Percentiles rank a stretch among this genome's conserved stretches.
Conservation (phyloP, 1,284 basidiomycete genomes). For the Peniophora sp. region DNA sequence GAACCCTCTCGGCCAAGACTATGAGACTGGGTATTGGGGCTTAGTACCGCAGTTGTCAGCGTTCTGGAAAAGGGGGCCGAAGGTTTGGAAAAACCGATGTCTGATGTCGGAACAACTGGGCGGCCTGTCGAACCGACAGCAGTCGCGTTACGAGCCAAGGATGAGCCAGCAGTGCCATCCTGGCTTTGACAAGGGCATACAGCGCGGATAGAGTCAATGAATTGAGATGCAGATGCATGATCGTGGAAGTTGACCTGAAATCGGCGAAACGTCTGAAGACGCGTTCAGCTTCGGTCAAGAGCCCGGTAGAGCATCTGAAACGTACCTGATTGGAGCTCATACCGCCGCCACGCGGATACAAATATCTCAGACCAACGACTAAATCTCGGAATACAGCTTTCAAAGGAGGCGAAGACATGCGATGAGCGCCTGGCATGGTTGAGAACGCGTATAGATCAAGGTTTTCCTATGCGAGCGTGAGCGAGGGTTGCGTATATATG, state of each 20-base stretch:
- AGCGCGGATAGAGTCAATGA: constrained; percentile 52
- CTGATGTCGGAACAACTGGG: too few species aligned
- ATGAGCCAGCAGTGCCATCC: constrained; percentile 21
- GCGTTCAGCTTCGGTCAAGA: constrained; percentile 1
- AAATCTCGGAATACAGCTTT: constrained; percentile 70
- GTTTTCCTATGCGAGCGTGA: constrained; percentile 46
- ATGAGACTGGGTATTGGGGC: background rate
- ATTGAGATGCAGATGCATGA: constrained; percentile 37
- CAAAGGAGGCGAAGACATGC: constrained; percentile 32
- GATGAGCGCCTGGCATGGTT: constrained; percentile 11
- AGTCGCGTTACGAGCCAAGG: constrained; percentile 4
- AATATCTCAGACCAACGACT: constrained; percentile 65
- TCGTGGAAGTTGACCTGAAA: constrained; percentile 65
- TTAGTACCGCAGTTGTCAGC: background rate
- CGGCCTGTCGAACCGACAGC: background rate
- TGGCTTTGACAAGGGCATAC: constrained; percentile 63
- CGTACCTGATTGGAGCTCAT: constrained; percentile 33
- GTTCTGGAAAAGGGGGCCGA: too few species aligned
- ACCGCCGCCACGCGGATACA: constrained; percentile 36
- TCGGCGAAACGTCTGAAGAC: constrained; percentile 41
- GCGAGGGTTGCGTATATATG: constrained; percentile 9
- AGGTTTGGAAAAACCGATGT: too few species aligned
- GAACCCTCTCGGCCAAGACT: background rate
- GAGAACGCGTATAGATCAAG: constrained; percentile 63
- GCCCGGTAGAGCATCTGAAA: constrained; percentile 2